Base-by-base conservation (phyloP, 495 filamentous ascomycete genomes). In the Daldinia childiae region DNA sequence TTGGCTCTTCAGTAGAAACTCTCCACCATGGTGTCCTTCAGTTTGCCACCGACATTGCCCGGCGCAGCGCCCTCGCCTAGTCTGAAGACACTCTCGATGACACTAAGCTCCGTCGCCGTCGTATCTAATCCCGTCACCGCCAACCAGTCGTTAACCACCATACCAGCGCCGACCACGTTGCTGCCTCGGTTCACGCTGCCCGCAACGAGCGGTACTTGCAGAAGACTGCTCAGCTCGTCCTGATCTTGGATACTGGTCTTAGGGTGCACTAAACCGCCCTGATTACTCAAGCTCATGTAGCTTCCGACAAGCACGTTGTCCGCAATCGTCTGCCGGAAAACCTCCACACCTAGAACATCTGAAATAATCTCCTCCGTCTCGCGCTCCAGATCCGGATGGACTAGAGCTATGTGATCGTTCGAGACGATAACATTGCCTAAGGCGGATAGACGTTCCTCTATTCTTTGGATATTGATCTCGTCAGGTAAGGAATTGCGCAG, bases 61-160 rank as follows among this genome's bases (percentile, higher is more conserved):
- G 92, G 90, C 15, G 88, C 92, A 72, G 89, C 89, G 54, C 92
- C 94, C 87, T 98, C 96, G 57, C 94, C 94, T 32, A 99, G 81
- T 66, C 93, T 87, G 81, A 99, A 99, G 55, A 99, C 94, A 73
- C 89, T 93, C 86, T 99, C 95, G 39, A 99, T 87, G 67, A 99
- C 95, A 74, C 92, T 96, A 77, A 99, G 82, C 82, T 99, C 95
- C 6, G 95, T 97, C 11, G 95, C 95, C 26, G 95, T 99, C 14
- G 95, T 99, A 77, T 98, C 96, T 51, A 98, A 82, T 9, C 95
- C 93, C 3, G 94, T 96, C n/a, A 99, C 92, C 8, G 95, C 96
- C 81, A 98, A 87, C 95, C 95, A 98, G 84, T 99, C 95, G 78
- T 99, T 99, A 62, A 99, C 95, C 9, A 99, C 95, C 93, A 98